These are phyloP conservation scores for Mucor mucedo DNA, from an alignment of 371 early-diverging fungal genomes.

Conservation along the genomic window DNA sequence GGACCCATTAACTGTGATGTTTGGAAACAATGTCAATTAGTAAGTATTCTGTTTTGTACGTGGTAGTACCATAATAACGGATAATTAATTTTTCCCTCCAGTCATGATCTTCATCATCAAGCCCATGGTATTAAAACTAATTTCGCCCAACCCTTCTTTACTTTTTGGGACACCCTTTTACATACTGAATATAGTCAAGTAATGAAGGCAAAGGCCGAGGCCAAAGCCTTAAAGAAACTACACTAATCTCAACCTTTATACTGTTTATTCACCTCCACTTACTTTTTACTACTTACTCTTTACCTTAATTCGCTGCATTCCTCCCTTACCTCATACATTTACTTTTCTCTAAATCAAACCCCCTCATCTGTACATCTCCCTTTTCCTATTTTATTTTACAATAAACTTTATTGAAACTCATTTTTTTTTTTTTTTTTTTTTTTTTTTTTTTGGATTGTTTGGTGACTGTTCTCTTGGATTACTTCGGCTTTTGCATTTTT, in stretches of 20 bases:
- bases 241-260: background rate
- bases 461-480: background rate
- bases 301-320: conserved; percentile 1
- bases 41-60: conserved; percentile 31
- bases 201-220: conserved; percentile 28
- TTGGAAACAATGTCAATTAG: conserved; percentile 73
- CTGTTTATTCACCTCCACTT: background rate
- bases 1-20: conserved; percentile 64
- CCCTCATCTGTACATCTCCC: conserved; percentile 8
- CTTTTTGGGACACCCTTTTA: conserved; percentile 72
- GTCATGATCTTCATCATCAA: conserved; percentile 68
- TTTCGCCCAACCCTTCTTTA: conserved; percentile 72
- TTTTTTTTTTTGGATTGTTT: background rate
- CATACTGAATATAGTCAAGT: conserved; percentile 47
- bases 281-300: background rate
- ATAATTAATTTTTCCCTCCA: conserved; percentile 11
- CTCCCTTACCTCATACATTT: background rate
- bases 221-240: conserved; percentile 14
- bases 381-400: background rate
- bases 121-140: conserved; percentile 63
- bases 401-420: background rate
- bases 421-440: background rate
- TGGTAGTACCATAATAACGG: background rate
- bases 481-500: background rate
- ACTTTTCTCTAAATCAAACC: background rate